Evolutionary conservation across 345 rosid genomes (phyloP), one percentile per base, ranked within the genome.

Genomic region (Acer saccharum): DNA sequence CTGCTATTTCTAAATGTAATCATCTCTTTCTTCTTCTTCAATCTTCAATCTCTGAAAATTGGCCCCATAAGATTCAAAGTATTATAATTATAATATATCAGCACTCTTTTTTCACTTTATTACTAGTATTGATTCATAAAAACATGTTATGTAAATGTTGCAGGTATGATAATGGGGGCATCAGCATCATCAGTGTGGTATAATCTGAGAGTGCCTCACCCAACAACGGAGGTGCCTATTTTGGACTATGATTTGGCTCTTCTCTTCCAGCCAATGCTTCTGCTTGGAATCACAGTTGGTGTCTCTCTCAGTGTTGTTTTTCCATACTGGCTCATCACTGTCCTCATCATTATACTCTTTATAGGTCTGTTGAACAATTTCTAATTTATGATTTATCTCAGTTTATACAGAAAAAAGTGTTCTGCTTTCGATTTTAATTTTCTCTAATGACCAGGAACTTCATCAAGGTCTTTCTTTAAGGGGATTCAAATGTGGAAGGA

Each of bases 131-230:
- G 46, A 43, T 2, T 21, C 6, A 3, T 13, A 50, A 14, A 50
- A 6, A 10, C 4, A 67, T 6, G 20, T 60, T 16, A 11, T 54
- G 72, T 21, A 46, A 55, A 69, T 78, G 58, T 12, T 89, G 83
- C 76, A 94, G 98, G 98, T 83, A 95, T 95, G 98, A 95, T 95
- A 66, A 95, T 95, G 98, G 98, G 92, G 72, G 98, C 98, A 73
- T 93, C 98, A 1, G 85, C 92, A 12, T 88, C 98, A 69, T 95
- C 98, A 44, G 97, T 95, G 66, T 95, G 98, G 97, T 95, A 93
- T 85, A 95, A 95, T 79, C 67, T 95, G 35, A 86, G 93, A 80
- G 97, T 93, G 43, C 88, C 88, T 1, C 98, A 95, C 80, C 98
- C 98, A 23, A 87, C 93, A 39, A 93, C 83, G 77, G 94, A 93